Evolutionary conservation across 2,329 filamentous ascomycete genomes (phyloP).

Genomic region (Botrytis fragariae): DNA sequence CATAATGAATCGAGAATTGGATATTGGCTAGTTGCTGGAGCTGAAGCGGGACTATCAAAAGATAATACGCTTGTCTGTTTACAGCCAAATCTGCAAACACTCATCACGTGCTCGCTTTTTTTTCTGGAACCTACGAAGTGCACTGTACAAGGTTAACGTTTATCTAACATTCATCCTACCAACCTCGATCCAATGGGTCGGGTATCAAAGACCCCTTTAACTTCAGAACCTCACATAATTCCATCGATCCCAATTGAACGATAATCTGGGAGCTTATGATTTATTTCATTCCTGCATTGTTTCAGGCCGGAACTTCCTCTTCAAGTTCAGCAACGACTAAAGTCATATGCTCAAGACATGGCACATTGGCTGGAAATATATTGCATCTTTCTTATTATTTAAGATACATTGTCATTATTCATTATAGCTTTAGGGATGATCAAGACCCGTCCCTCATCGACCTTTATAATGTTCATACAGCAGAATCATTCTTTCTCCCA

Average conservation of each 20-base stretch:
- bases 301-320: background rate
- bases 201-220: background rate
- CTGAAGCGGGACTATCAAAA: background rate
- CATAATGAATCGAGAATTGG: background rate
- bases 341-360: background rate
- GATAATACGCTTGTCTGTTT: background rate
- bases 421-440: background rate
- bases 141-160: background rate
- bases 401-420: conserved; percentile 5
- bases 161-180: background rate
- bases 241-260: background rate
- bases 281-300: background rate
- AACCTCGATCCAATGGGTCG: background rate
- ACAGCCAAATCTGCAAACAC: background rate
- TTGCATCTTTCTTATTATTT: background rate
- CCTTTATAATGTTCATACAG: conserved; percentile 3
- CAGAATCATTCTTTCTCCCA: conserved; percentile 12
- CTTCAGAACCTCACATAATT: background rate
- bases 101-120: background rate
- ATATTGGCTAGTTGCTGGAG: background rate
- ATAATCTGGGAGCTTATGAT: background rate
- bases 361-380: background rate
- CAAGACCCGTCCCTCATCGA: background rate
- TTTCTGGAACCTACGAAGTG: background rate
- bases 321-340: background rate